phyloP scores from a whole-genome alignment of 2,329 filamentous ascomycete genomes.

The Drechslerella stenobrocha region DNA sequence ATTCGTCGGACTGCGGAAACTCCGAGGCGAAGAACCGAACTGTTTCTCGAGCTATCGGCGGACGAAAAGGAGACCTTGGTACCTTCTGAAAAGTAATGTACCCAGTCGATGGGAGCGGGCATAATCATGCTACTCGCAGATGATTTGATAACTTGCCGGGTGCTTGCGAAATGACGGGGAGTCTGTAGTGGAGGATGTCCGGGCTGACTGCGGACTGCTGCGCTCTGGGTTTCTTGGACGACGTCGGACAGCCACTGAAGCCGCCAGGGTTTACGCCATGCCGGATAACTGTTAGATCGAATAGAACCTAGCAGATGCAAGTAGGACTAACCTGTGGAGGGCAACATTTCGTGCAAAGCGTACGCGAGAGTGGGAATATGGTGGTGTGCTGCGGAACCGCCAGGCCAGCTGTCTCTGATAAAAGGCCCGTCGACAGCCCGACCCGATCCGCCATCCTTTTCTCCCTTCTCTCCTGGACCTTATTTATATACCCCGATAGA shows the following conservation, averaged over 20 bases:
- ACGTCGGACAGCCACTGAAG: constrained; percentile 43
- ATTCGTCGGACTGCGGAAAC: constrained; percentile 46
- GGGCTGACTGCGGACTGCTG: constrained; percentile 13
- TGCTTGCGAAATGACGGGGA: constrained; percentile 10
- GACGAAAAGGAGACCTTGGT: constrained; percentile 3
- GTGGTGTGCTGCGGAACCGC: background rate
- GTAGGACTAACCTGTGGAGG: background rate
- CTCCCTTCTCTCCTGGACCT: constrained; percentile 6
- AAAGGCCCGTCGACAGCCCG: constrained; percentile 47
- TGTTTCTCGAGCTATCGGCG: no score
- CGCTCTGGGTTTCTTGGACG: constrained; percentile 8
- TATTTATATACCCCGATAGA: background rate
- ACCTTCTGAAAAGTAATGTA: constrained; percentile 24
- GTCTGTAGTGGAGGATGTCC: no score
- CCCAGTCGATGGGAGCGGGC: constrained; percentile 1
- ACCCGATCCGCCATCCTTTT: constrained; percentile 40
- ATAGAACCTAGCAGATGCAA: constrained; percentile 5
- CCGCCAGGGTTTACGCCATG: constrained; percentile 45
- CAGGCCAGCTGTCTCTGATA: constrained; percentile 2
- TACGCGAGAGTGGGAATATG: background rate
- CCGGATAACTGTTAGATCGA: constrained; percentile 26
- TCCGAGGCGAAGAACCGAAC: constrained; percentile 47
- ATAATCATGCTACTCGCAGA: constrained; percentile 46
- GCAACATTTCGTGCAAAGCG: constrained; percentile 1
- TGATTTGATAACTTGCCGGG: constrained; percentile 44